Evolutionary conservation across 768 basidiomycete species (phyloP), one percentile per base, ranked within the genome.

Genomic region (Dioszegia crocea): DNA sequence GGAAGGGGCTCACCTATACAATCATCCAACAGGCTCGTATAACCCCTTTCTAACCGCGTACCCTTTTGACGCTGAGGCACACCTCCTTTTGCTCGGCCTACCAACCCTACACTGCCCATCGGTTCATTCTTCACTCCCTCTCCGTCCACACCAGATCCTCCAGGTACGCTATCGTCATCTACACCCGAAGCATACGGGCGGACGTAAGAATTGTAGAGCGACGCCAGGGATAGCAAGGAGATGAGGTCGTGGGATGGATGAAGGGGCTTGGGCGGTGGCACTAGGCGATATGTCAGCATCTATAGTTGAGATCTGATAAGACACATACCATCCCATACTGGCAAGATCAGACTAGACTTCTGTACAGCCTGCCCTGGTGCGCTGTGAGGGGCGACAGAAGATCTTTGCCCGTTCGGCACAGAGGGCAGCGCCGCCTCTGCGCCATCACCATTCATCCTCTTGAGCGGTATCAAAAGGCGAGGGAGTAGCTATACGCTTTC

Each of bases 201-300:
- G 10, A 72, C 67, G 51, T 68, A 69, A 49, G 63, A 59, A 51
- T 72, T 65, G 47, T 67, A 72, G 9, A 68, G 57, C 23, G 63
- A 24, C 12, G 60, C 64, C 19, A 72, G 70, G 49, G 65, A 59
- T 23, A 72, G 62, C 27, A 69, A 60, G 24, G 67, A 67, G 19
- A 72, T 65, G 44, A 69, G 56, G 27, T 72, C 70, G 6, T 58
- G 63, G 0, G 65, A 67, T 1, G 65, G 39, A 54, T 72, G 70
- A 0, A 72, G 52, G 31, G 50, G 63, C 62, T 66, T 63, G 4
- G 36, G 52, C 10, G 62, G 66, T 23, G 66, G 64, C 16, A 66
- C 57, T 59, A 26, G 41, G 26, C 29, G 14, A 33, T 33, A 26
- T 40, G 24, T 47, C 41, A 57, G 56, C 47, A 36, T 24, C 16